Evolutionary conservation across 306 rosid species (phyloP).

Genomic region (Lathyrus sativus): DNA sequence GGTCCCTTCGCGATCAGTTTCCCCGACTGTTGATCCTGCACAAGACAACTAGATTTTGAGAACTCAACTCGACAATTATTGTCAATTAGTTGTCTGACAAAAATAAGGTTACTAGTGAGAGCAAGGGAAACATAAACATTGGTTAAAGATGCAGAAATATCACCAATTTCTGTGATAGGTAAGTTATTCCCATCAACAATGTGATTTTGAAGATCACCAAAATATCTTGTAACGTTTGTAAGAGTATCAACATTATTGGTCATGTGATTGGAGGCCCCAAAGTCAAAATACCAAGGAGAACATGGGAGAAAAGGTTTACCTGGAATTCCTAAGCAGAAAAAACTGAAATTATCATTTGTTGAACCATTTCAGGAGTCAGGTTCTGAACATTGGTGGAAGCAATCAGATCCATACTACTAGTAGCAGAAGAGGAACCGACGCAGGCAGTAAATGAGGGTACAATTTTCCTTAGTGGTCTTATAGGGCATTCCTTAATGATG

Average conservation of each 20-base stretch:
- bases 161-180: background rate
- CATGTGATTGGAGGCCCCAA: background rate
- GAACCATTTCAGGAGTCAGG: no score
- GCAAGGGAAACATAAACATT: no score
- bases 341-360: no score
- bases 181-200: background rate
- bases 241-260: background rate
- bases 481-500: background rate
- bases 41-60: background rate
- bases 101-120: no score
- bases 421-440: no score
- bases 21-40: no score
- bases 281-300: background rate
- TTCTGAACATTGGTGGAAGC: no score
- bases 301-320: background rate
- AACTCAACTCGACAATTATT: background rate
- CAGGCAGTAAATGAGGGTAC: no score
- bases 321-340: no score
- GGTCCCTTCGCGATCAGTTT: background rate
- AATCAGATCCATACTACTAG: no score
- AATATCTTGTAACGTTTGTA: background rate
- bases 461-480: background rate
- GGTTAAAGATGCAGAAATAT: background rate
- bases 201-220: background rate
- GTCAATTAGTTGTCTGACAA: no score